These are phyloP conservation scores for Kernera saxatilis DNA, from an alignment of 345 rosid genomes.

Conservation along the genomic window DNA sequence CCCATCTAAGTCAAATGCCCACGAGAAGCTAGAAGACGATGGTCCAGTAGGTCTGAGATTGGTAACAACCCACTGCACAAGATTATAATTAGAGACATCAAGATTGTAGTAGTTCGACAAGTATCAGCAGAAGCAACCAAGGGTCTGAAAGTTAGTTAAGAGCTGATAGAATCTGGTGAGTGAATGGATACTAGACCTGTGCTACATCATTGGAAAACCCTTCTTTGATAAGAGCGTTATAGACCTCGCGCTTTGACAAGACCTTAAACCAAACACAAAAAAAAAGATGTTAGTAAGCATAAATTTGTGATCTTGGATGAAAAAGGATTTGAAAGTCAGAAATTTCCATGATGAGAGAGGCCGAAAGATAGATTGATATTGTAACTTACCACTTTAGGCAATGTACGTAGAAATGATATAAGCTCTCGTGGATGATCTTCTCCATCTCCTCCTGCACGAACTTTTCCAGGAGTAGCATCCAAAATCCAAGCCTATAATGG, in stretches of 20 bases:
- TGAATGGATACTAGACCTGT: slow-evolving; percentile 18
- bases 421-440: slow-evolving; percentile 90
- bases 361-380: background rate
- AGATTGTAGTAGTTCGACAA: background rate
- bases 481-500: slow-evolving; percentile 76
- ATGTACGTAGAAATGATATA: slow-evolving; percentile 56
- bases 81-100: background rate
- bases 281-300: slow-evolving; percentile 7
- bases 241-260: slow-evolving; percentile 28
- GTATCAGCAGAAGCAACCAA: background rate
- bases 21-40: slow-evolving; percentile 59
- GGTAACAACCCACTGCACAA: slow-evolving; percentile 82
- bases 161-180: background rate
- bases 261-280: slow-evolving; percentile 21
- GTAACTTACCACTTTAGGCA: slow-evolving; percentile 63
- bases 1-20: slow-evolving; percentile 82
- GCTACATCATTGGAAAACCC: slow-evolving; percentile 36
- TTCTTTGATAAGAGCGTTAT: slow-evolving; percentile 30
- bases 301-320: background rate
- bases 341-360: background rate
- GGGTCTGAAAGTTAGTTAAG: background rate
- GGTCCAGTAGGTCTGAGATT: slow-evolving; percentile 57
- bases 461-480: slow-evolving; percentile 98
- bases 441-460: slow-evolving; percentile 76
- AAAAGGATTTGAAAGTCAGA: background rate